These are phyloP conservation scores for Trypethelium eluteriae DNA, from an alignment of 495 filamentous ascomycete species.

Conservation along the genomic window DNA sequence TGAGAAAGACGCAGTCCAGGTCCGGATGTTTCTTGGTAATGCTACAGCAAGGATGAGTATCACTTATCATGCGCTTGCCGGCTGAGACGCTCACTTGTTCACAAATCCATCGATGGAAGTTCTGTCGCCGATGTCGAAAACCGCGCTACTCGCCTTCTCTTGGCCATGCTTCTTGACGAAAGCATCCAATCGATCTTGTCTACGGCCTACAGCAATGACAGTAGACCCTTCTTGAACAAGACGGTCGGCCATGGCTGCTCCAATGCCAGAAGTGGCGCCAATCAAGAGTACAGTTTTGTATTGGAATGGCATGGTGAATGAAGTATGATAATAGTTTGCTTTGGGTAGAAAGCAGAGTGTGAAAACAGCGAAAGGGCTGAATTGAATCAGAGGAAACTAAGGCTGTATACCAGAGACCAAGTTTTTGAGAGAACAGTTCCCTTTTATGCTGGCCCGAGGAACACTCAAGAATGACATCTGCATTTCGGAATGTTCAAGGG, in stretches of 20 bases:
- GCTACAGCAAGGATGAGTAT: background rate
- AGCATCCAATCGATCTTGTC: slow-evolving; percentile 56
- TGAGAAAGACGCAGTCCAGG: slow-evolving; percentile 27
- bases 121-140: slow-evolving; percentile 8
- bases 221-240: slow-evolving; percentile 53
- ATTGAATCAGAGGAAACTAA: too few species aligned
- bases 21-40: slow-evolving; percentile 16
- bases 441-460: too few species aligned
- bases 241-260: slow-evolving; percentile 54
- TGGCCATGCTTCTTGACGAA: slow-evolving; percentile 53
- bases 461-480: too few species aligned
- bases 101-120: background rate
- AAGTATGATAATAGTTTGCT: background rate
- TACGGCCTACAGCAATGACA: slow-evolving; percentile 60
- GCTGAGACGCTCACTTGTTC: background rate
- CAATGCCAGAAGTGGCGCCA: slow-evolving; percentile 67
- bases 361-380: too few species aligned
- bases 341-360: background rate
- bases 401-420: too few species aligned
- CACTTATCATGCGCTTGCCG: background rate
- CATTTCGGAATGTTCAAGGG: too few species aligned
- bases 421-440: too few species aligned
- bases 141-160: slow-evolving; percentile 9
- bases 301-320: slow-evolving; percentile 21
- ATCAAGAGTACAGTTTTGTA: slow-evolving; percentile 65